phyloP scores from a whole-genome alignment of 495 filamentous ascomycete genomes.

The Hypoxylon rickii region DNA sequence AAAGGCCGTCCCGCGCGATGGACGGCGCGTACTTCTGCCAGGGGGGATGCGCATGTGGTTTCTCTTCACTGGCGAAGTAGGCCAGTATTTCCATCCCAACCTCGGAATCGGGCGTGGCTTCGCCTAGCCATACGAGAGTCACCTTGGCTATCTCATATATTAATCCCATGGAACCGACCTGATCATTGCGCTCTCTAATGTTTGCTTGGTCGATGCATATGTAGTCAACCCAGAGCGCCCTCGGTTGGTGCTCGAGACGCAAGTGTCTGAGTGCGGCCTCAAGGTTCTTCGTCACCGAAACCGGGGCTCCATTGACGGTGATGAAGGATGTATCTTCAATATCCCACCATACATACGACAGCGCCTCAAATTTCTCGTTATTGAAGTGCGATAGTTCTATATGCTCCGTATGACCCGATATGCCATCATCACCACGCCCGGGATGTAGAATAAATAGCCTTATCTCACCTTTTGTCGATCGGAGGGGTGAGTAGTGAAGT shows the following conservation, averaged over 20 bases:
- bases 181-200: background rate
- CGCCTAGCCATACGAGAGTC: background rate
- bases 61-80: too few relatives aligned
- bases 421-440: too few relatives aligned
- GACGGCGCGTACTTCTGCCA: too few relatives aligned
- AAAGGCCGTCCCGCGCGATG: too few relatives aligned
- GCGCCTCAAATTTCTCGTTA: too few relatives aligned
- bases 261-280: background rate
- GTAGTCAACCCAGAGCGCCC: slow-evolving; percentile 3
- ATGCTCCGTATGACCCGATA: too few relatives aligned
- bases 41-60: too few relatives aligned
- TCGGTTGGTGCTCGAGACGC: background rate
- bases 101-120: background rate
- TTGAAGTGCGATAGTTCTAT: too few relatives aligned
- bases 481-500: too few relatives aligned
- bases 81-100: too few relatives aligned
- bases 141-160: slow-evolving; percentile 1
- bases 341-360: slow-evolving; percentile 1
- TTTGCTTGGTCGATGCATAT: slow-evolving; percentile 18
- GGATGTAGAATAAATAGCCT: too few relatives aligned
- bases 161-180: slow-evolving; percentile 5
- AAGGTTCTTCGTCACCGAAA: background rate
- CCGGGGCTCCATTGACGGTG: background rate
- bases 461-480: too few relatives aligned
- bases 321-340: background rate